A percentile compares a stretch with the other conserved stretches of the same genome.
phyloP scores from a whole-genome alignment of 352 stramenopile species.

The Vaucheria bursata region DNA sequence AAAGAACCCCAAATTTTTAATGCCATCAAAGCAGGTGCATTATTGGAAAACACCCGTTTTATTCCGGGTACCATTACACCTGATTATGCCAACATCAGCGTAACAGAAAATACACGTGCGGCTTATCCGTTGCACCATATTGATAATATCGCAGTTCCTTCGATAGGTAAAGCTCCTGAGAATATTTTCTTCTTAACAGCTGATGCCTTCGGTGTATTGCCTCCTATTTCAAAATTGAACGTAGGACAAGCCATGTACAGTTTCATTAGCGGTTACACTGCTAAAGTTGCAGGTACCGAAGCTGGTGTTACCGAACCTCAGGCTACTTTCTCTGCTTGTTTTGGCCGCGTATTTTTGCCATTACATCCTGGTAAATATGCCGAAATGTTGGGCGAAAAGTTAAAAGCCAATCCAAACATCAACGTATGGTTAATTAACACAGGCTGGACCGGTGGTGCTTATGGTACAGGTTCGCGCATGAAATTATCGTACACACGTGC shows the following conservation, averaged over 20 bases:
- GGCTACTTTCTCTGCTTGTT: conserved; percentile 91
- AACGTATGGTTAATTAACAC: conserved; percentile 94
- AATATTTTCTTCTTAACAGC: conserved; percentile 96
- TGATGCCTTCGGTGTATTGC: conserved; percentile 94
- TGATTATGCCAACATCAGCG: conserved; percentile 89
- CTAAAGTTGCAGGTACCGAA: conserved; percentile 96
- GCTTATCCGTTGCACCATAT: conserved; percentile 99
- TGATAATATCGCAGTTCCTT: conserved; percentile 80
- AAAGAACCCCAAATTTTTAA: conserved; percentile 96
- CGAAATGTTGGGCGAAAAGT: conserved; percentile 89
- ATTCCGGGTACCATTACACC: conserved; percentile 52
- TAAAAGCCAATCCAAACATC: conserved; percentile 83
- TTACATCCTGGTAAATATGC: conserved; percentile 90
- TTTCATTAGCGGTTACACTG: conserved; percentile 95
- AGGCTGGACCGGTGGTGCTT: conserved; percentile 88
- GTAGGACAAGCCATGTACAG: conserved; percentile 90
- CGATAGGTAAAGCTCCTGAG: conserved; percentile 81
- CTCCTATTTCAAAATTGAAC: conserved; percentile 57
- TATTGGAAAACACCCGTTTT: conserved; percentile 92
- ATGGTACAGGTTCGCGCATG: conserved; percentile 92
- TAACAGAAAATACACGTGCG: conserved; percentile 95
- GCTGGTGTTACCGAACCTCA: conserved; percentile 86
- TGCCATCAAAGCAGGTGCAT: conserved; percentile 88
- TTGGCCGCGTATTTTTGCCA: conserved; percentile 92
- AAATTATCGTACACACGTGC: conserved; percentile 88